Evolutionary conservation across 305 asterid genomes (phyloP).

Genomic region (Solanum hybrid): DNA sequence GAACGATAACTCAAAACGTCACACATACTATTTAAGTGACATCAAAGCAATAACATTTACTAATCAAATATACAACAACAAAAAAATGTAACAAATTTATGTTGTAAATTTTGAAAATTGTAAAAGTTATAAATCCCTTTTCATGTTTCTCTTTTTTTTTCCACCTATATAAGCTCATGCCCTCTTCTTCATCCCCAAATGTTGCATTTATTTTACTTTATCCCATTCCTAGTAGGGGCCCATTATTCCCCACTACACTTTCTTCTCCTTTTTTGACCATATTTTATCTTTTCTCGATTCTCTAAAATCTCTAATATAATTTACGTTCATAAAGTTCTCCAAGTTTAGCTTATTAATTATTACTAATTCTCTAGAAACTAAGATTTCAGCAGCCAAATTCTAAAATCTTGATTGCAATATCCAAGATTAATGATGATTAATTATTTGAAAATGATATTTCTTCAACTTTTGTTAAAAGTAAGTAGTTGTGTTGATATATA

Average conservation of each 20-base stretch:
- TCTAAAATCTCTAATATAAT: neutral
- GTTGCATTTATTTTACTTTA: neutral
- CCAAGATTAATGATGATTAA: neutral
- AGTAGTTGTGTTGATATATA: neutral
- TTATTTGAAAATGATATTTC: neutral
- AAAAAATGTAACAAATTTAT: neutral
- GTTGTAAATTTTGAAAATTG: neutral
- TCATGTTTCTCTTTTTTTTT: neutral
- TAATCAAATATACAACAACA: neutral
- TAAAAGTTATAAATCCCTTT: neutral
- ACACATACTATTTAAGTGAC: neutral
- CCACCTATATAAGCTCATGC: neutral
- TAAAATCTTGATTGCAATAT: neutral
- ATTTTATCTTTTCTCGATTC: conserved; percentile 4
- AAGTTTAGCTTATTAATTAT: neutral
- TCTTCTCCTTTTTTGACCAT: conserved; percentile 7
- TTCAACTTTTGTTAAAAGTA: neutral
- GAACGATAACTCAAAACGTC: neutral
- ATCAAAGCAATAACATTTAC: neutral
- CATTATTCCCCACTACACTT: neutral
- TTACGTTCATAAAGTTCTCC: neutral
- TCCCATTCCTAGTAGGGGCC: conserved; percentile 4
- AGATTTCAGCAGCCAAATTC: neutral
- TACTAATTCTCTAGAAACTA: neutral
- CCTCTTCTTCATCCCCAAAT: conserved; percentile 2